A percentile compares a stretch with the other conserved stretches of the same genome.
Evolutionary conservation across 495 filamentous ascomycete genomes (phyloP).

Genomic region (Cercophora scortea): DNA sequence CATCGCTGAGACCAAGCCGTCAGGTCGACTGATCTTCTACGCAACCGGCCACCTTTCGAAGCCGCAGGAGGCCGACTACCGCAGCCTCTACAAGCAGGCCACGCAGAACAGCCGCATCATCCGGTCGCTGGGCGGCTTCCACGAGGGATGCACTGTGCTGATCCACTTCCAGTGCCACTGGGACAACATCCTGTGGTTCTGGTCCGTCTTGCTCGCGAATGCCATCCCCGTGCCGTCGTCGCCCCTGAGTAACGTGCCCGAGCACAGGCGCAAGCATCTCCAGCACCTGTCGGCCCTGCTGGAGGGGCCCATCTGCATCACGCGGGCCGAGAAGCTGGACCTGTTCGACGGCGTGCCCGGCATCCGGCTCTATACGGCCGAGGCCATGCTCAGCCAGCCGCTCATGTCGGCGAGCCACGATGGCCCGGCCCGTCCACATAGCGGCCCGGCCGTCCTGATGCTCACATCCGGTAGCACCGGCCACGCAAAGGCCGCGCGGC

Average conservation of each 20-base stretch:
- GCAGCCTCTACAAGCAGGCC: background rate
- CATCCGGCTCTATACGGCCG: background rate
- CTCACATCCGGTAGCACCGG: slow-evolving; percentile 53
- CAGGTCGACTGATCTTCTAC: background rate
- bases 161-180: slow-evolving; percentile 32
- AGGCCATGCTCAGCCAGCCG: background rate
- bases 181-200: slow-evolving; percentile 38
- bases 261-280: slow-evolving; percentile 27
- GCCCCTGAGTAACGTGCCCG: slow-evolving; percentile 23
- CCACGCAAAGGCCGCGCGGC: slow-evolving; percentile 43
- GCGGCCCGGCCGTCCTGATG: slow-evolving; percentile 32
- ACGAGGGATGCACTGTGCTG: slow-evolving; percentile 10
- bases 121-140: background rate
- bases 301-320: slow-evolving; percentile 5
- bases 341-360: background rate
- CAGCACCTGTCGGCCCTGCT: slow-evolving; percentile 1
- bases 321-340: background rate
- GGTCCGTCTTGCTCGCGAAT: slow-evolving; percentile 33
- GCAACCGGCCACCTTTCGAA: background rate
- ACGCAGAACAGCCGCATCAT: background rate
- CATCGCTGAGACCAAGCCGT: no score
- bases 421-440: background rate
- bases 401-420: no score
- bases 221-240: slow-evolving; percentile 34
- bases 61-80: background rate